These are phyloP conservation scores for Pseudocercospora musae DNA, from an alignment of 2,329 filamentous ascomycete species.

Conservation along the genomic window DNA sequence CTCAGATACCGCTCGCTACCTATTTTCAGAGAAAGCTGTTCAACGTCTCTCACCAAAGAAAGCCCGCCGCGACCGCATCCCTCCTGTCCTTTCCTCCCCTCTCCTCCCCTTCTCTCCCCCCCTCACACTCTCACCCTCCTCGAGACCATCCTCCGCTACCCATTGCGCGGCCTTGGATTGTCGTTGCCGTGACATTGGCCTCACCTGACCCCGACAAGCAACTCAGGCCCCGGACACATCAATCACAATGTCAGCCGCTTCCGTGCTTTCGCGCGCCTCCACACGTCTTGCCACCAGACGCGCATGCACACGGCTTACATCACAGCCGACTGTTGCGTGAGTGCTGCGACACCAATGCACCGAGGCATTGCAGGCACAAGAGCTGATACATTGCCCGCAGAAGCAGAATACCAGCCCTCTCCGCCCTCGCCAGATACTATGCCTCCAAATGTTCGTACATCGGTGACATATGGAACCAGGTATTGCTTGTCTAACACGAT, in stretches of 20 bases:
- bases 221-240: not conserved
- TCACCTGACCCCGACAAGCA: not conserved
- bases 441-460: slow-evolving; percentile 61
- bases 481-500: slow-evolving; percentile 32
- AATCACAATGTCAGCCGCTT: slow-evolving; percentile 54
- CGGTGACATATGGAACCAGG: not conserved
- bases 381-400: slow-evolving; percentile 26
- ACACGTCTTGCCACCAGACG: slow-evolving; percentile 41
- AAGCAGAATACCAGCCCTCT: slow-evolving; percentile 51
- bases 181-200: slow-evolving; percentile 1
- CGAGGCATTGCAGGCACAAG: not conserved
- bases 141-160: not conserved
- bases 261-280: slow-evolving; percentile 45
- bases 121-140: not conserved
- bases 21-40: not conserved
- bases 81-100: not conserved
- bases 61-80: not conserved
- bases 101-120: not conserved
- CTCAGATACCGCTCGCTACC: not conserved
- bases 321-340: slow-evolving; percentile 27
- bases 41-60: slow-evolving; percentile 2
- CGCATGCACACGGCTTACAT: slow-evolving; percentile 31
- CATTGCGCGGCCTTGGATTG: slow-evolving; percentile 10
- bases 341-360: too few species aligned
- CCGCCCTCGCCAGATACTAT: slow-evolving; percentile 64